Percentiles rank a stretch among this genome's conserved stretches.
Conservation (phyloP, 73 alveolate species). For the Paraurostyla sp. region DNA sequence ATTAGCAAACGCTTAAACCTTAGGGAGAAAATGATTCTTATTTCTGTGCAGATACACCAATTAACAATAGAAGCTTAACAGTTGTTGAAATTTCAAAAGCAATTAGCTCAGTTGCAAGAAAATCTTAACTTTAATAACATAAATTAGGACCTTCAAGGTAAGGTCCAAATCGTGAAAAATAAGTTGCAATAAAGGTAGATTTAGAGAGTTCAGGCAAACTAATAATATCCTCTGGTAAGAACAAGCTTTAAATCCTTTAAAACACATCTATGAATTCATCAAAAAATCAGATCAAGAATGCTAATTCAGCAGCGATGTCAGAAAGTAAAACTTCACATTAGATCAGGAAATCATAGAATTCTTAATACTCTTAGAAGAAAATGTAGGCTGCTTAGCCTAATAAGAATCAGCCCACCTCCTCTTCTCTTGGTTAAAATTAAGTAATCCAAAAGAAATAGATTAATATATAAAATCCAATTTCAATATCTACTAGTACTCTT, state of each 20-base stretch:
- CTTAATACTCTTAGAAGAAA: not conserved
- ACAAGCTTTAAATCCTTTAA: too few relatives aligned
- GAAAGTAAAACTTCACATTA: not conserved
- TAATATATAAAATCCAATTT: not conserved
- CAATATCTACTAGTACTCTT: not conserved
- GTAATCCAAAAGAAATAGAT: slow-evolving; percentile 1
- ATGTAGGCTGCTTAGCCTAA: too few relatives aligned
- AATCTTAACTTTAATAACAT: not conserved
- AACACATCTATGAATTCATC: not conserved
- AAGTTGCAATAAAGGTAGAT: not conserved
- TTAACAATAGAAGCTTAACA: slow-evolving; percentile 48
- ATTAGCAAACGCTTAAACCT: slow-evolving; percentile 30
- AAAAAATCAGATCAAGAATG: not conserved
- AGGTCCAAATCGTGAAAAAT: not conserved
- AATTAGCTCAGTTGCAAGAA: too few relatives aligned
- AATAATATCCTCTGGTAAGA: too few relatives aligned
- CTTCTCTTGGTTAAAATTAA: not conserved
- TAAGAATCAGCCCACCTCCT: too few relatives aligned
- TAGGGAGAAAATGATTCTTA: slow-evolving; percentile 10
- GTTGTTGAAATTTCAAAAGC: slow-evolving; percentile 37
- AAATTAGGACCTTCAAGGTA: not conserved
- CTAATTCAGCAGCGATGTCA: not conserved
- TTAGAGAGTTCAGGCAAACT: not conserved
- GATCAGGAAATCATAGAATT: not conserved
- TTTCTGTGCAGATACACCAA: slow-evolving; percentile 54